Evolutionary conservation across 768 basidiomycete species (phyloP), one percentile per base, ranked within the genome.

Genomic region (Coprinopsis marcescibilis): DNA sequence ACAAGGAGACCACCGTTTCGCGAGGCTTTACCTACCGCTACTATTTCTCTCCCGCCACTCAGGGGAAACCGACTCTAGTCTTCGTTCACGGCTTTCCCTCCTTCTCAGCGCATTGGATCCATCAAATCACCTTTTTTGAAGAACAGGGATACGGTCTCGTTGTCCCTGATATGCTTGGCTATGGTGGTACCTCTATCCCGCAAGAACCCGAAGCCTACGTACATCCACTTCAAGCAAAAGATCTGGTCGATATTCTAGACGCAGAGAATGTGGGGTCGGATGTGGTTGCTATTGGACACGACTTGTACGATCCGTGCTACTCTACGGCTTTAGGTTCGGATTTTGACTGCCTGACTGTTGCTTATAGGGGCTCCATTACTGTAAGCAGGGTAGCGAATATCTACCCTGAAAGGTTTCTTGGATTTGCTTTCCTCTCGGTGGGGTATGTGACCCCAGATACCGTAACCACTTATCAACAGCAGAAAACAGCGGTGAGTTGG

Each of bases 151-250:
- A 71, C 55, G 60, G 68, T 14, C 56, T 78, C 37, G 55, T 78
- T 34, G 74, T 64, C 7, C 76, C 71, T 10, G 76, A 79, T 49
- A 61, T 73, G 57, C 64, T 78, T 13, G 78, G 76, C 11, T 76
- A 75, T 39, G 78, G 76, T 12, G 68, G 62, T 0, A 71, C 73
- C 1, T 67, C 69, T 48, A 76, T 74, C 51, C 77, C 77, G 3
- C 53, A 54, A 1, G 67, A 74, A 21, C 48, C 62, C 1, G 59
- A 60, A 27, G 61, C 56, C 20, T 79, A 76, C 57, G 53, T 60
- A 17, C 51, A 60, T 12, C 70, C 57, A 47, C 57, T 62, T 20
- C 58, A 77, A 34, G 64, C 63, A 45, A 59, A 68, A 38, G 73
- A 75, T 52, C 47, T 75, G 17, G 41, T 72, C 13, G 72, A 73